A percentile compares a stretch with the other conserved stretches of the same genome.
These are phyloP conservation scores for Komagataea norvegica DNA, from an alignment of 1,139 yeast genomes.

Conservation along the genomic window DNA sequence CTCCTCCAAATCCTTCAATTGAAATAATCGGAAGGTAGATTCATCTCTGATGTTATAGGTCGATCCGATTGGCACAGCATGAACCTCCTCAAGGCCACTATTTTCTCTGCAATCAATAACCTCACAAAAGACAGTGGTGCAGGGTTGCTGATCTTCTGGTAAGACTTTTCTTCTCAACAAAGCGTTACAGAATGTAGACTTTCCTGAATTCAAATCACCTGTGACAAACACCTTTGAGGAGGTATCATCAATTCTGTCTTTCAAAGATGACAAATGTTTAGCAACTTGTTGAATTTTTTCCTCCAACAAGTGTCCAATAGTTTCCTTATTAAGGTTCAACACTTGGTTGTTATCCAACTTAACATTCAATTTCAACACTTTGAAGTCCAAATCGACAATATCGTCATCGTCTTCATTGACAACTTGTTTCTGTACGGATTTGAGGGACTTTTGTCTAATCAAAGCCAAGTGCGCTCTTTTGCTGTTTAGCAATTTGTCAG, in stretches of 20 bases:
- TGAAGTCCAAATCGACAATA: conserved; percentile 40
- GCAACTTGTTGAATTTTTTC: conserved; percentile 56
- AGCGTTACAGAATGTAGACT: conserved; percentile 93
- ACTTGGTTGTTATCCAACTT: conserved; percentile 49
- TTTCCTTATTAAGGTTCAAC: conserved; percentile 53
- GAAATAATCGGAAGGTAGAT: conserved; percentile 56
- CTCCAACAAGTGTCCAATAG: conserved; percentile 62
- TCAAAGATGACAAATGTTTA: conserved; percentile 67
- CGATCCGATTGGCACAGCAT: conserved; percentile 70
- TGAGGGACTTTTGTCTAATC: conserved; percentile 39
- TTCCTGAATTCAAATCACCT: conserved; percentile 96
- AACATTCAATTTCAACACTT: conserved; percentile 59
- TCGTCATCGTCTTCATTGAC: conserved; percentile 23
- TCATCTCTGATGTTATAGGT: conserved; percentile 59
- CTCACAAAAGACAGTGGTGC: conserved; percentile 95
- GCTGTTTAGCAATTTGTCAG: conserved; percentile 40
- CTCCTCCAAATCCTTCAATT: conserved; percentile 53
- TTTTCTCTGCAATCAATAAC: conserved; percentile 83
- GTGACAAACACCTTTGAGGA: conserved; percentile 92
- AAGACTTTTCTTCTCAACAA: conserved; percentile 69
- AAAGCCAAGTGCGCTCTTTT: conserved; percentile 40
- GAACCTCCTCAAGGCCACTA: conserved; percentile 78
- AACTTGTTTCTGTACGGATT: conserved; percentile 18
- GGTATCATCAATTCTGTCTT: conserved; percentile 85
- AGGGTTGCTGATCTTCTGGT: conserved; percentile 98